Evolutionary conservation across 2,329 filamentous ascomycete species (phyloP), one percentile per base, ranked within the genome.

Genomic region (Bisporella sp.): DNA sequence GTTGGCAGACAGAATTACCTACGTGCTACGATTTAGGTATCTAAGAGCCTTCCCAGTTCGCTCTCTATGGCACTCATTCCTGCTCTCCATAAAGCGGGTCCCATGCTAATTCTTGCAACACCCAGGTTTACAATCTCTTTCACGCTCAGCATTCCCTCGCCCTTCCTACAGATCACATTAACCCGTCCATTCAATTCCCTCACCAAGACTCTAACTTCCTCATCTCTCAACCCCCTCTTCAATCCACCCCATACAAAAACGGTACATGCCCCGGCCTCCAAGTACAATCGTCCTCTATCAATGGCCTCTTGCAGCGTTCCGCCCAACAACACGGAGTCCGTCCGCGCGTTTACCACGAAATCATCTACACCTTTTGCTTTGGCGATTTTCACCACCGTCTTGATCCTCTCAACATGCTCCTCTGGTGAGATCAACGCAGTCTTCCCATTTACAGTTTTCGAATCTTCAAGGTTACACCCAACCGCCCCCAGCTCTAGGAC

Each of bases 401-500:
- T 63, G 12, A 84, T 69, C 1, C 79, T 68, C 0, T 62, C 61
- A 0, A 71, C 70, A n/a, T 79, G 77, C 12, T 72, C 72, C 0
- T 73, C 70, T 1, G 63, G 60, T 72, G 57, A 69, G 61, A 55
- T 58, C 45, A 58, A 29, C 8, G 61, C 61, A 2, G 52, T 51
- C 40, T 41, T 45, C 7, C 50, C 53, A 32, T 48, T 13, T 28
- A 31, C 41, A 58, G 66, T 40, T 56, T 61, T 46, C 59, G 70
- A 62, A 68, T 84, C 81, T 53, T 84, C 80, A 3, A 84, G 69
- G 57, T 84, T 84, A 45, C 73, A 74, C 0, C 81, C 79, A 1
- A 76, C 75, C 0, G 70, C 79, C 0, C 79, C 80, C 0, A 73
- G 52, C 3, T 68, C 61, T n/a, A 83, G 71, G 1, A 75, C 67